Evolutionary conservation across 768 basidiomycete species (phyloP).

Genomic region (Leucocoprinus birnbaumii): DNA sequence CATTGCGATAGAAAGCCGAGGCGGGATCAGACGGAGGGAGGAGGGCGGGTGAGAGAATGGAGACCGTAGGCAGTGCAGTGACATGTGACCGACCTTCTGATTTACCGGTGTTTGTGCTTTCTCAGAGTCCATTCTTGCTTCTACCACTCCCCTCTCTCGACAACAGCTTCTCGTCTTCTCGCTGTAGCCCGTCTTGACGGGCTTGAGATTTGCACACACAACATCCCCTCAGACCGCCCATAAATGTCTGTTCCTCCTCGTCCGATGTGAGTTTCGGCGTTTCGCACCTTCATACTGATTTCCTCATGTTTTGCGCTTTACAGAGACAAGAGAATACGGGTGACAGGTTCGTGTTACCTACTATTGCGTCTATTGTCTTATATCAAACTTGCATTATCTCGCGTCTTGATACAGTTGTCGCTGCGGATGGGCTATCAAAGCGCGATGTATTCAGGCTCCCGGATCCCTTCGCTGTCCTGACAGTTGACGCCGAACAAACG

Average conservation of each 20-base stretch:
- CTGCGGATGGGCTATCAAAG: slow-evolving; percentile 91
- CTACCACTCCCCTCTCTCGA: neutral
- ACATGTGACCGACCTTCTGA: slow-evolving; percentile 5
- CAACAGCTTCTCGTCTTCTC: neutral
- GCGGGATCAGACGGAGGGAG: too few species aligned
- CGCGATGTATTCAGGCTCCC: slow-evolving; percentile 95
- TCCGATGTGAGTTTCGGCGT: slow-evolving; percentile 35
- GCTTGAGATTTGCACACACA: neutral
- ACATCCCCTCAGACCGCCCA: neutral
- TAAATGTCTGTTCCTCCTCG: slow-evolving; percentile 46
- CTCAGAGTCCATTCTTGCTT: neutral
- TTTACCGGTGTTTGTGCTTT: slow-evolving; percentile 3
- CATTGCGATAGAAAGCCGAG: too few species aligned
- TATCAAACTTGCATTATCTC: neutral
- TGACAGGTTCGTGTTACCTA: slow-evolving; percentile 55
- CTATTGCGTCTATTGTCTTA: neutral
- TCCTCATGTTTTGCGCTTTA: slow-evolving; percentile 3
- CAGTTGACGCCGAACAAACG: slow-evolving; percentile 96
- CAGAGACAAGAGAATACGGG: slow-evolving; percentile 72
- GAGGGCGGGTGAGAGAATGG: neutral
- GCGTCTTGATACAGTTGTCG: slow-evolving; percentile 64
- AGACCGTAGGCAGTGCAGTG: slow-evolving; percentile 4
- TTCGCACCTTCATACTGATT: neutral
- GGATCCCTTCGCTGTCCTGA: slow-evolving; percentile 97
- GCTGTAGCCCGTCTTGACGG: slow-evolving; percentile 9